These are phyloP conservation scores for Backusella circina DNA, from an alignment of 192 early-diverging fungal genomes.

Conservation along the genomic window DNA sequence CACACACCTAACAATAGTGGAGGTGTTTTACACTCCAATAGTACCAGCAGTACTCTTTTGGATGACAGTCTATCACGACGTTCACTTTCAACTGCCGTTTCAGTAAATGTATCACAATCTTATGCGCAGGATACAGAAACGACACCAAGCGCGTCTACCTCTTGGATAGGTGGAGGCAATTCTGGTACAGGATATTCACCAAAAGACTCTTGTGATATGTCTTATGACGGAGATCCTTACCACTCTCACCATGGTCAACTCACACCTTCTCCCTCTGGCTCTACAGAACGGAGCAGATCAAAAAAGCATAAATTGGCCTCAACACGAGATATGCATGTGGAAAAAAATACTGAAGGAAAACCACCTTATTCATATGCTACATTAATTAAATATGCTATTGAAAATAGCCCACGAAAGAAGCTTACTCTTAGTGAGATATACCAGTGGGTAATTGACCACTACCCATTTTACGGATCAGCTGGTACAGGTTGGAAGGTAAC, in stretches of 20 bases:
- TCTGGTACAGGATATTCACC: slow-evolving; percentile 4
- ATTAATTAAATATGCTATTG: slow-evolving; percentile 76
- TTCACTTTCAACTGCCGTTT: not conserved
- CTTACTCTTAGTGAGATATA: slow-evolving; percentile 84
- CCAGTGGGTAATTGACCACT: slow-evolving; percentile 66
- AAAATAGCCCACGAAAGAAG: slow-evolving; percentile 51
- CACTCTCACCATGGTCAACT: not conserved
- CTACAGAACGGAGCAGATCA: slow-evolving; percentile 13
- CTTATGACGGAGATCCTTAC: slow-evolving; percentile 3
- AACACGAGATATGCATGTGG: slow-evolving; percentile 24
- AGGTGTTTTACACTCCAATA: not conserved
- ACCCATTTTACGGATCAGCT: slow-evolving; percentile 71
- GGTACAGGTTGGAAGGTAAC: slow-evolving; percentile 55
- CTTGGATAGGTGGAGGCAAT: not conserved
- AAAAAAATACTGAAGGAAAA: slow-evolving; percentile 45
- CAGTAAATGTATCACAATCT: not conserved
- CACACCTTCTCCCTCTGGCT: slow-evolving; percentile 4
- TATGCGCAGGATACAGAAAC: not conserved
- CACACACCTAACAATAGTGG: not conserved
- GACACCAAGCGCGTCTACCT: not conserved
- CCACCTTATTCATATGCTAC: slow-evolving; percentile 78
- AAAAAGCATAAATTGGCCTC: not conserved
- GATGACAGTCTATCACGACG: slow-evolving; percentile 5
- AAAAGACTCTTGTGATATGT: slow-evolving; percentile 6
- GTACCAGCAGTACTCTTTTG: slow-evolving; percentile 1